Evolutionary conservation across 176 grass and related monocot genomes (phyloP).

Genomic region (Aegilops sharonensis): DNA sequence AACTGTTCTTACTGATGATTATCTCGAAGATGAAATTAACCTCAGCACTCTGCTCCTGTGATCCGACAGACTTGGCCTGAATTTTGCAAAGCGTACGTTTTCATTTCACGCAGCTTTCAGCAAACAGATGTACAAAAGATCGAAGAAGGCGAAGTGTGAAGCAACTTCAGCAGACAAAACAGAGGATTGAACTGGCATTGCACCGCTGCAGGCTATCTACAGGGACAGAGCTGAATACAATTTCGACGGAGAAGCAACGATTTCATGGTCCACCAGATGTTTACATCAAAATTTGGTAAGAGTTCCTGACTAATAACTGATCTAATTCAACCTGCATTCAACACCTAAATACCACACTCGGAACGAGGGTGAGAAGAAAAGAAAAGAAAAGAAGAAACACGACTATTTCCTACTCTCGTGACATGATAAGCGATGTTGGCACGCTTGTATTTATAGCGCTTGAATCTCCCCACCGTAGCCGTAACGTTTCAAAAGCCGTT

Average conservation of each 20-base stretch:
- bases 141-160: background rate
- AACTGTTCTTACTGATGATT: background rate
- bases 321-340: background rate
- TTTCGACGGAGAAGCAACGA: background rate
- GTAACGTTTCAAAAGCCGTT: conserved; percentile 75
- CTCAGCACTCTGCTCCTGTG: background rate
- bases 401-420: background rate
- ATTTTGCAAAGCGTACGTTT: too few relatives aligned
- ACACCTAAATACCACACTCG: background rate
- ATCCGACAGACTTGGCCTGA: background rate
- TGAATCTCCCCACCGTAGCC: conserved; percentile 84
- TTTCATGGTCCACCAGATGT: background rate
- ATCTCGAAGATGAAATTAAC: background rate
- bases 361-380: background rate
- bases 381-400: background rate
- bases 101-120: background rate
- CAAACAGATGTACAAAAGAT: background rate
- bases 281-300: background rate
- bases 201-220: background rate
- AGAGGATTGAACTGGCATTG: background rate
- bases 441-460: conserved; percentile 33
- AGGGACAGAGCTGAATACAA: background rate
- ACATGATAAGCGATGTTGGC: background rate
- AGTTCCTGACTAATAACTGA: conserved; percentile 11
- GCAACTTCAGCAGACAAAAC: background rate